Conservation (phyloP, 2,329 filamentous ascomycete genomes). For the Trichoderma aggressivum region DNA sequence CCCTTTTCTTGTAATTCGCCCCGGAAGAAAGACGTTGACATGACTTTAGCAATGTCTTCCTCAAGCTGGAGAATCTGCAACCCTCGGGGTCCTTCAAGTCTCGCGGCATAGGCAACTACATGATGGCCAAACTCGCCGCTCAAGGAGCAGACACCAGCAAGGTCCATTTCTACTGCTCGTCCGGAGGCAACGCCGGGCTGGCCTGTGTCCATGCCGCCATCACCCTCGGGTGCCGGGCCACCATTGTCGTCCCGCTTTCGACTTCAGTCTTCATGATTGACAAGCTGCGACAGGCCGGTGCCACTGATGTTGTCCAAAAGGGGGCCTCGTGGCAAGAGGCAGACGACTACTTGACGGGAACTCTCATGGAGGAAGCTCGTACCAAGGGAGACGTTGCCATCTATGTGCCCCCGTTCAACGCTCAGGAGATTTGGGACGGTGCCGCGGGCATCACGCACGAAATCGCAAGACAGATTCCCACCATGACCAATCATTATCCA, state of each 20-base stretch:
- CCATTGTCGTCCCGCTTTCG: conserved; percentile 66
- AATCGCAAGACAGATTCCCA: conserved; percentile 34
- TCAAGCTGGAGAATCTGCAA: conserved; percentile 80
- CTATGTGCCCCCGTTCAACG: conserved; percentile 66
- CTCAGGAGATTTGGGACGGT: conserved; percentile 64
- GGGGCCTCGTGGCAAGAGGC: conserved; percentile 68
- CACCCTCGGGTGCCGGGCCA: conserved; percentile 58
- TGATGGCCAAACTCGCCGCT: conserved; percentile 43
- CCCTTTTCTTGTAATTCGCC: too few relatives aligned
- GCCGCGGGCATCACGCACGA: conserved; percentile 54
- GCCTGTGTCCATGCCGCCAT: conserved; percentile 71
- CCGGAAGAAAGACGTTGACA: neutral
- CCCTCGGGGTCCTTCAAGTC: conserved; percentile 84
- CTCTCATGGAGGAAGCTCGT: conserved; percentile 42
- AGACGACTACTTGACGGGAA: conserved; percentile 58
- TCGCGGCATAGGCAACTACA: conserved; percentile 68
- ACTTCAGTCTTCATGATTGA: conserved; percentile 65
- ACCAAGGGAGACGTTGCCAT: conserved; percentile 41
- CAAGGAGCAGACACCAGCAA: conserved; percentile 14
- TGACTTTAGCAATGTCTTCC: conserved; percentile 61
- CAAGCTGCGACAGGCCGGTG: conserved; percentile 63
- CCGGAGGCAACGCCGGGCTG: conserved; percentile 76
- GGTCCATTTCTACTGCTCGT: conserved; percentile 67
- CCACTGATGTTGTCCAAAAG: conserved; percentile 57
- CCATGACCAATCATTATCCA: conserved; percentile 24